These are phyloP conservation scores for Yamadazyma sp. DNA, from an alignment of 805 yeast species.

Conservation along the genomic window DNA sequence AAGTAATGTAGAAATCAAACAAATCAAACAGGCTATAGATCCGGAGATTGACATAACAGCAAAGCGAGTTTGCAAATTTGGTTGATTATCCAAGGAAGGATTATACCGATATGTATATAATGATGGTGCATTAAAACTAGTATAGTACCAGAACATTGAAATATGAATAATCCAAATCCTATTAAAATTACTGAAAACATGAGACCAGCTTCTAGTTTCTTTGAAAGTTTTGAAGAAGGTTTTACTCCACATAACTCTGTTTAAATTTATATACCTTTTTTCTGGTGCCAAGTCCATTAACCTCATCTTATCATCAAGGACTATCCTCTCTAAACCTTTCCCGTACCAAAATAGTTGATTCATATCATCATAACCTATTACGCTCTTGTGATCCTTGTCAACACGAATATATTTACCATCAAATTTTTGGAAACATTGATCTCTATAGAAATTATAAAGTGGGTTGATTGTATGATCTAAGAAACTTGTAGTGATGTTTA, in stretches of 20 bases:
- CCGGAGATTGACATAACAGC: constrained; percentile 70
- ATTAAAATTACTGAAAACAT: constrained; percentile 53
- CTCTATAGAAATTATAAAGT: constrained; percentile 56
- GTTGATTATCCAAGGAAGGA: constrained; percentile 54
- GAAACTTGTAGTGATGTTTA: constrained; percentile 32
- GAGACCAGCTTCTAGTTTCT: constrained; percentile 77
- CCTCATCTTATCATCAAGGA: constrained; percentile 40
- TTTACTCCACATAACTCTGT: constrained; percentile 60
- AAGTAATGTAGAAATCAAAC: constrained; percentile 51
- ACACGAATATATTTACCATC: constrained; percentile 44
- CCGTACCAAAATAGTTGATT: constrained; percentile 86
- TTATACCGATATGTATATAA: constrained; percentile 60
- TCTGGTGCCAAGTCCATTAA: constrained; percentile 53
- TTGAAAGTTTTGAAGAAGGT: constrained; percentile 72
- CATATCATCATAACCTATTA: constrained; percentile 86
- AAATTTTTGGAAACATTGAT: constrained; percentile 47
- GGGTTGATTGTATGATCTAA: constrained; percentile 75
- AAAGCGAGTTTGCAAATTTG: constrained; percentile 52
- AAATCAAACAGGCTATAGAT: constrained; percentile 53
- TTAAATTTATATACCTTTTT: constrained; percentile 55
- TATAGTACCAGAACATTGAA: constrained; percentile 50
- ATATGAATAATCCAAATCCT: constrained; percentile 54
- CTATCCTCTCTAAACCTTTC: constrained; percentile 60
- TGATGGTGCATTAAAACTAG: constrained; percentile 56
- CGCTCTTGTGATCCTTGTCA: constrained; percentile 63